phyloP scores from a whole-genome alignment of 805 yeast genomes.

The Candida lessepsii region DNA sequence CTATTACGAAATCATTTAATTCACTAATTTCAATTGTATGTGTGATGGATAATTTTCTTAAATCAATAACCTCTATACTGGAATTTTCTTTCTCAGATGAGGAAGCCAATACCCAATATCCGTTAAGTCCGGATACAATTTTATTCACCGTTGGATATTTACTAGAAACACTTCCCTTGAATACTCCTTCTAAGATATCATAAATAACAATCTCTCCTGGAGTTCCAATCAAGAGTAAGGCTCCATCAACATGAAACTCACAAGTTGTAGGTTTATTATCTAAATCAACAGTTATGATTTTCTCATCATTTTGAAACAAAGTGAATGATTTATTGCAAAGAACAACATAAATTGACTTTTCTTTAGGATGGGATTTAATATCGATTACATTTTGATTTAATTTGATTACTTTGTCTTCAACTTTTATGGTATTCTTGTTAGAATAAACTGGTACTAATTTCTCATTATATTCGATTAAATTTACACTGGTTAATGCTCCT shows the following conservation, averaged over 20 bases:
- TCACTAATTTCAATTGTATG: constrained; percentile 26
- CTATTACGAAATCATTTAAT: constrained; percentile 27
- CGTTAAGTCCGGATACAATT: constrained; percentile 59
- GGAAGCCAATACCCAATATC: constrained; percentile 54
- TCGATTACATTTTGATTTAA: constrained; percentile 16
- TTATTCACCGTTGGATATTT: constrained; percentile 25
- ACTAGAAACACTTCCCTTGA: constrained; percentile 32
- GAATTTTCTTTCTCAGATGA: constrained; percentile 17
- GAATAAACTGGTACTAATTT: constrained; percentile 20
- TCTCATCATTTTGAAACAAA: constrained; percentile 7
- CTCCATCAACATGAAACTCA: constrained; percentile 50
- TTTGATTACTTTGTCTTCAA: constrained; percentile 10
- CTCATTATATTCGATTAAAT: constrained; percentile 13
- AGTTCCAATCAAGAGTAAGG: constrained; percentile 40
- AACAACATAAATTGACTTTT: constrained; percentile 26
- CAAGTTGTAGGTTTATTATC: constrained; percentile 19
- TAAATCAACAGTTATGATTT: constrained; percentile 4
- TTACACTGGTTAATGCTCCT: constrained; percentile 17
- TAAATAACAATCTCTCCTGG: constrained; percentile 35
- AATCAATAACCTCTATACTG: constrained; percentile 45
- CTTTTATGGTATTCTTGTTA: constrained; percentile 18
- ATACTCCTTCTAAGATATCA: constrained; percentile 37
- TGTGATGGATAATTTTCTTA: constrained; percentile 38
- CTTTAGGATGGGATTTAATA: constrained; percentile 33
- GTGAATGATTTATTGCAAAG: constrained; percentile 25